Conservation (phyloP, 2,329 filamentous ascomycete genomes). For the Cercospora sp. region DNA sequence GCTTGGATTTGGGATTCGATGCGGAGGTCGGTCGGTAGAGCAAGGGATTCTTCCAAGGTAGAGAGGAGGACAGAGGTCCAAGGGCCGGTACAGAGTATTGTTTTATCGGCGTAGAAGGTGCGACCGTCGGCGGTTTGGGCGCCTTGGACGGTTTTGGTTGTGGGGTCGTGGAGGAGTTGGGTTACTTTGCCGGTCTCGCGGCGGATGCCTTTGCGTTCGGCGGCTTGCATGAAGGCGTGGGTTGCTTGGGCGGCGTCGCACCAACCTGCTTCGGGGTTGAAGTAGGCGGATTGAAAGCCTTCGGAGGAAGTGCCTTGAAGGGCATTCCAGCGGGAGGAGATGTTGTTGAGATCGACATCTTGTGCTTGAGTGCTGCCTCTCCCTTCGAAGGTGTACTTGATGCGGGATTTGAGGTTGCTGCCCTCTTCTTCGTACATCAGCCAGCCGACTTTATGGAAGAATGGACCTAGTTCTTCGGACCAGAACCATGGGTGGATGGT, state of each 20-base stretch:
- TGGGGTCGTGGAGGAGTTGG: slow-evolving; percentile 44
- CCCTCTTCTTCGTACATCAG: slow-evolving; percentile 53
- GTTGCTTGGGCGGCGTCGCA: slow-evolving; percentile 53
- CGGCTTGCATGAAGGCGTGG: slow-evolving; percentile 47
- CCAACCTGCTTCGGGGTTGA: slow-evolving; percentile 57
- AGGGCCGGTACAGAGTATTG: slow-evolving; percentile 58
- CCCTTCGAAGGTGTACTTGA: slow-evolving; percentile 54
- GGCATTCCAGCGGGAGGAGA: slow-evolving; percentile 43
- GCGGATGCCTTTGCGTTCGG: slow-evolving; percentile 49
- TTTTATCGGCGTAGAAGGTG: slow-evolving; percentile 53
- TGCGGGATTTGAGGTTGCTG: slow-evolving; percentile 44
- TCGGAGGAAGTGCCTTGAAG: slow-evolving; percentile 41
- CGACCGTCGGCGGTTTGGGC: slow-evolving; percentile 53
- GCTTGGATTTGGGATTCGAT: slow-evolving; percentile 58
- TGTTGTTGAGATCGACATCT: slow-evolving; percentile 47
- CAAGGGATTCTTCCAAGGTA: slow-evolving; percentile 48
- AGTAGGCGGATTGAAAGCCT: slow-evolving; percentile 48
- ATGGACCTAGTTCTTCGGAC: slow-evolving; percentile 36
- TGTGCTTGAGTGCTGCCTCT: slow-evolving; percentile 44
- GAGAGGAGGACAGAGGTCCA: slow-evolving; percentile 58
- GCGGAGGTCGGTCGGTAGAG: slow-evolving; percentile 48
- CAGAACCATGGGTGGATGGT: slow-evolving; percentile 43
- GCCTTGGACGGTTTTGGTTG: slow-evolving; percentile 43
- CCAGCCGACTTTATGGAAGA: slow-evolving; percentile 63
- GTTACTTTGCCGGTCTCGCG: slow-evolving; percentile 48